A percentile compares a stretch with the other conserved stretches of the same genome.
These are phyloP conservation scores for Tremella fuciformis DNA, from an alignment of 768 basidiomycete genomes.

Conservation along the genomic window DNA sequence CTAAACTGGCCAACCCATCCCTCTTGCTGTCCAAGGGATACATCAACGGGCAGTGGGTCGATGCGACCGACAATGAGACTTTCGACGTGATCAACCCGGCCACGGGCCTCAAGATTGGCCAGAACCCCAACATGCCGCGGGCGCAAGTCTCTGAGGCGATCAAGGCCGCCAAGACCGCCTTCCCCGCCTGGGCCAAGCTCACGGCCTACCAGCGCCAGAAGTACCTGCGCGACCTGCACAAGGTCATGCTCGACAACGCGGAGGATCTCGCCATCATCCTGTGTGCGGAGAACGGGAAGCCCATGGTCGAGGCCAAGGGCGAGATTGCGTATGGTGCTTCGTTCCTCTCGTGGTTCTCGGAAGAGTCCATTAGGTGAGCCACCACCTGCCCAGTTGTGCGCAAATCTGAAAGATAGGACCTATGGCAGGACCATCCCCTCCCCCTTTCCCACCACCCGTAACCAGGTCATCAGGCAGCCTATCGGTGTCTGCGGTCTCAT, in stretches of 20 bases:
- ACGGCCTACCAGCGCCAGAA: conserved; percentile 24
- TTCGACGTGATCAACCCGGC: conserved; percentile 36
- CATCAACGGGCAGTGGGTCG: conserved; percentile 42
- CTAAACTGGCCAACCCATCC: conserved; percentile 15
- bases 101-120: conserved; percentile 21
- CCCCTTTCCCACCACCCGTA: conserved; percentile 18
- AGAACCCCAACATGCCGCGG: conserved; percentile 52
- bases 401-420: conserved; percentile 1
- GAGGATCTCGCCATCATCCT: conserved; percentile 44
- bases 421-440: conserved; percentile 34
- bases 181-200: conserved; percentile 16
- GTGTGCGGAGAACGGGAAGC: conserved; percentile 42
- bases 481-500: conserved; percentile 52
- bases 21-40: conserved; percentile 29
- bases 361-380: conserved; percentile 30
- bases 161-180: conserved; percentile 29
- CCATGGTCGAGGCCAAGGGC: conserved; percentile 38
- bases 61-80: conserved; percentile 18
- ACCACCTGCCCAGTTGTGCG: not conserved
- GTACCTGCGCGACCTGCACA: conserved; percentile 24
- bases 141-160: conserved; percentile 81
- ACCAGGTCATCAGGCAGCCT: conserved; percentile 56
- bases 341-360: conserved; percentile 38
- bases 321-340: conserved; percentile 31
- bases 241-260: conserved; percentile 23